Percentiles rank a stretch among this genome's conserved stretches.
Evolutionary conservation across 345 rosid genomes (phyloP).

Genomic region (Hibiscus mutabilis): DNA sequence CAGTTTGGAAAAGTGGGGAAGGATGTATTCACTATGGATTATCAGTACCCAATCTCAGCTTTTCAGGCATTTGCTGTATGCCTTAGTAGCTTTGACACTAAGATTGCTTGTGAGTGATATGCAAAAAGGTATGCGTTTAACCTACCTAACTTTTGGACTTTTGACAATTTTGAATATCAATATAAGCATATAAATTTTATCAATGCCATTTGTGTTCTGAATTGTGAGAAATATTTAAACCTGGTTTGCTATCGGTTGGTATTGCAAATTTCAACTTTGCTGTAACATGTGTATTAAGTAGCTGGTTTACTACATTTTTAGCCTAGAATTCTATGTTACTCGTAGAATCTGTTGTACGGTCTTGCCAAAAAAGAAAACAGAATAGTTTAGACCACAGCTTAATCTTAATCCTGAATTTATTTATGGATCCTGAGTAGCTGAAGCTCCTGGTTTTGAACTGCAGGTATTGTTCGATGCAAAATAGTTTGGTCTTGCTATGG

Average conservation of each 20-base stretch:
- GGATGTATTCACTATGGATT: conserved; percentile 91
- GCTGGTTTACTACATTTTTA: too few relatives aligned
- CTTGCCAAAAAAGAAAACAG: too few relatives aligned
- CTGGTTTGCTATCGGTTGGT: not conserved
- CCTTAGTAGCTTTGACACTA: conserved; percentile 93
- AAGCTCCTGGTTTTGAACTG: not conserved
- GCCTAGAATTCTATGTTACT: not conserved
- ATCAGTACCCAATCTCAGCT: conserved; percentile 81
- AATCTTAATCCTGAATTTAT: not conserved
- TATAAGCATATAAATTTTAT: not conserved
- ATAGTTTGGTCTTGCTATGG: not conserved
- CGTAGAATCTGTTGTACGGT: not conserved
- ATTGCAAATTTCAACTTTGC: too few relatives aligned
- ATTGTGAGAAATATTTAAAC: not conserved
- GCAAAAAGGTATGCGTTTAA: conserved; percentile 17
- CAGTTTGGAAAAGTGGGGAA: conserved; percentile 94
- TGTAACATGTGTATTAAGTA: too few relatives aligned
- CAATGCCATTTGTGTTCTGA: not conserved
- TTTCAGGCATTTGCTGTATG: conserved; percentile 88
- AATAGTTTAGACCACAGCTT: too few relatives aligned
- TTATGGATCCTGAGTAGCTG: not conserved
- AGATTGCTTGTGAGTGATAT: conserved; percentile 79
- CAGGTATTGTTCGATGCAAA: not conserved
- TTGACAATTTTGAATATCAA: not conserved
- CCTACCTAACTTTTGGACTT: not conserved